Evolutionary conservation across 1,139 yeast species (phyloP).

Genomic region (Sugiyamaella neomexicana): DNA sequence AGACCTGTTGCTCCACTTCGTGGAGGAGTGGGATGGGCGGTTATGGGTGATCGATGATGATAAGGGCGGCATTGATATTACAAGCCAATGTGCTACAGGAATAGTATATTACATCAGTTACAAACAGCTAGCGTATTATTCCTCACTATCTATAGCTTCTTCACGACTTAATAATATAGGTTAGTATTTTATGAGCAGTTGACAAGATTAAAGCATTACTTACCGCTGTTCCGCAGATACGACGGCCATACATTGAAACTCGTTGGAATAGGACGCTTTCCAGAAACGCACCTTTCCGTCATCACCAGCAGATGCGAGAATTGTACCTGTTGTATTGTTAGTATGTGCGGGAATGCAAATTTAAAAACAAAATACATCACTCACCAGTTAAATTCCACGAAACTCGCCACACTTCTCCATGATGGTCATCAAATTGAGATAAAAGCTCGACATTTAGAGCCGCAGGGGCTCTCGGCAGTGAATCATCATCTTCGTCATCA

Average conservation of each 20-base stretch:
- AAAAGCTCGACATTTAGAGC: slow-evolving; percentile 49
- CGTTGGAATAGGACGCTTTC: slow-evolving; percentile 83
- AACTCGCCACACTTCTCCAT: slow-evolving; percentile 93
- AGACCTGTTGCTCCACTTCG: too few relatives aligned
- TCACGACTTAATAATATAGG: slow-evolving; percentile 3
- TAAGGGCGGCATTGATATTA: too few relatives aligned
- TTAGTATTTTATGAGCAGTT: not conserved
- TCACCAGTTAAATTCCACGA: slow-evolving; percentile 83
- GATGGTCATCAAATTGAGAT: slow-evolving; percentile 69
- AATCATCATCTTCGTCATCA: slow-evolving; percentile 30
- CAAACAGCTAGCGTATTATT: not conserved
- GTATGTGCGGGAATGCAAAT: not conserved
- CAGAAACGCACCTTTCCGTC: slow-evolving; percentile 90
- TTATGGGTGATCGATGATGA: too few relatives aligned
- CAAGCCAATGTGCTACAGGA: too few relatives aligned
- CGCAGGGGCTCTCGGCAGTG: slow-evolving; percentile 18
- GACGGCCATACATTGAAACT: slow-evolving; percentile 90
- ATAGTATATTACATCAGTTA: not conserved
- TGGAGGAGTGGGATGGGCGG: too few relatives aligned
- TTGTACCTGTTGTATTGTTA: slow-evolving; percentile 51
- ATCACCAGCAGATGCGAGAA: slow-evolving; percentile 90
- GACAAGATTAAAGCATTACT: not conserved
- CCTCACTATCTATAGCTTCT: slow-evolving; percentile 16
- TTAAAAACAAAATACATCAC: too few relatives aligned
- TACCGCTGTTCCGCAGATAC: slow-evolving; percentile 60